A percentile compares a stretch with the other conserved stretches of the same genome.
phyloP scores from a whole-genome alignment of 2,329 filamentous ascomycete genomes.

The Botrytis tulipae region DNA sequence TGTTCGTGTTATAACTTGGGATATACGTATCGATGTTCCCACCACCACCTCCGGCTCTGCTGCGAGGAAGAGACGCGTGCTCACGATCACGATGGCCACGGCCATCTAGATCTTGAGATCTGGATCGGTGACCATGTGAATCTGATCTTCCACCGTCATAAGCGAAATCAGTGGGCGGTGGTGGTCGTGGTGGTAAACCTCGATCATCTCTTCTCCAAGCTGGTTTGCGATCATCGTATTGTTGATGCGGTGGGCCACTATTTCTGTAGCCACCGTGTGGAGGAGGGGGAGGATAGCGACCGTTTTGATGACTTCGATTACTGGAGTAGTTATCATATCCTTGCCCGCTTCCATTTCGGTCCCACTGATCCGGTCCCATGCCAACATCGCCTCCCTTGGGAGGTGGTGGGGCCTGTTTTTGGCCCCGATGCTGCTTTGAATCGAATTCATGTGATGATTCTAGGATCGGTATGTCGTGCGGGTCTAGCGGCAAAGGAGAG shows the following conservation, averaged over 20 bases:
- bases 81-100: slow-evolving; percentile 26
- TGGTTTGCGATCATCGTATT: slow-evolving; percentile 37
- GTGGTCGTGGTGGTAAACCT: slow-evolving; percentile 37
- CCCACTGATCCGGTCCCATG: slow-evolving; percentile 53
- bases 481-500: slow-evolving; percentile 72
- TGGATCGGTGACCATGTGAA: slow-evolving; percentile 44
- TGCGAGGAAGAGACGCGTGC: slow-evolving; percentile 27
- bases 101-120: slow-evolving; percentile 40
- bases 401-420: slow-evolving; percentile 79
- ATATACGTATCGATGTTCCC: slow-evolving; percentile 50
- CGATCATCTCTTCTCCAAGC: slow-evolving; percentile 36
- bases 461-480: slow-evolving; percentile 85
- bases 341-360: slow-evolving; percentile 33
- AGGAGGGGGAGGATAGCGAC: slow-evolving; percentile 26
- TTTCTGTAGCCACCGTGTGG: slow-evolving; percentile 33
- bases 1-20: slow-evolving; percentile 46
- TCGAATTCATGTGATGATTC: slow-evolving; percentile 98
- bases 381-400: slow-evolving; percentile 90
- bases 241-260: slow-evolving; percentile 30
- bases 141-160: slow-evolving; percentile 37
- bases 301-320: slow-evolving; percentile 25
- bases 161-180: slow-evolving; percentile 33
- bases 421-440: slow-evolving; percentile 82
- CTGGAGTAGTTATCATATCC: slow-evolving; percentile 32
- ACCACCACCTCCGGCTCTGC: slow-evolving; percentile 25